Evolutionary conservation across 441 rosid genomes (phyloP).

Genomic region (Kokia cookei): DNA sequence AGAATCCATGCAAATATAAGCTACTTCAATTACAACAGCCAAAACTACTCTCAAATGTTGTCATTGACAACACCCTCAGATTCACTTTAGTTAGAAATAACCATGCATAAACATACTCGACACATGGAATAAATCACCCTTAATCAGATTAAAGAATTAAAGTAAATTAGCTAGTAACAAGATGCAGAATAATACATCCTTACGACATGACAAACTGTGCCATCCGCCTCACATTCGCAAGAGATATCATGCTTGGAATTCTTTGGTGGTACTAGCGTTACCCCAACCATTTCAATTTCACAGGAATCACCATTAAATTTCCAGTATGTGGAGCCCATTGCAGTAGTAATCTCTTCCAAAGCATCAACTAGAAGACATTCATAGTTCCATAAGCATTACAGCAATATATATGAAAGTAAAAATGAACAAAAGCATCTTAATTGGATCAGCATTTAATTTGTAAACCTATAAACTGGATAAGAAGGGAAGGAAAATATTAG

Average conservation of each 20-base stretch:
- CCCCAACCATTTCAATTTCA: constrained; percentile 37
- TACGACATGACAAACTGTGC: constrained; percentile 46
- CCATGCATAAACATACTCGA: background rate
- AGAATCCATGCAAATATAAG: background rate
- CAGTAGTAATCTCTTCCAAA: constrained; percentile 40
- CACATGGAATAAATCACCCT: background rate
- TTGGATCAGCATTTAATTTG: background rate
- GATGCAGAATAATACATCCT: constrained; percentile 33
- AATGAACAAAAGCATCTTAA: background rate
- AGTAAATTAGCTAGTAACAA: background rate
- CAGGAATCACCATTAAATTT: constrained; percentile 54
- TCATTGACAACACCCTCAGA: background rate
- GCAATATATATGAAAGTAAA: background rate
- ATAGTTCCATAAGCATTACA: constrained; percentile 14
- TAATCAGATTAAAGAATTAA: background rate
- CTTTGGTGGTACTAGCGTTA: constrained; percentile 32
- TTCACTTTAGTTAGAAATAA: background rate
- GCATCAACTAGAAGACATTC: constrained; percentile 44
- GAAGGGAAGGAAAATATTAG: background rate
- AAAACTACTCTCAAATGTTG: background rate
- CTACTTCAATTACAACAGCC: background rate
- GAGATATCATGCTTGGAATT: constrained; percentile 23
- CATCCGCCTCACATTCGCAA: constrained; percentile 43
- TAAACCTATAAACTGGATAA: background rate
- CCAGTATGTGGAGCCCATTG: constrained; percentile 58